Evolutionary conservation across 768 basidiomycete genomes (phyloP).

Genomic region (Saitozyma sp.): DNA sequence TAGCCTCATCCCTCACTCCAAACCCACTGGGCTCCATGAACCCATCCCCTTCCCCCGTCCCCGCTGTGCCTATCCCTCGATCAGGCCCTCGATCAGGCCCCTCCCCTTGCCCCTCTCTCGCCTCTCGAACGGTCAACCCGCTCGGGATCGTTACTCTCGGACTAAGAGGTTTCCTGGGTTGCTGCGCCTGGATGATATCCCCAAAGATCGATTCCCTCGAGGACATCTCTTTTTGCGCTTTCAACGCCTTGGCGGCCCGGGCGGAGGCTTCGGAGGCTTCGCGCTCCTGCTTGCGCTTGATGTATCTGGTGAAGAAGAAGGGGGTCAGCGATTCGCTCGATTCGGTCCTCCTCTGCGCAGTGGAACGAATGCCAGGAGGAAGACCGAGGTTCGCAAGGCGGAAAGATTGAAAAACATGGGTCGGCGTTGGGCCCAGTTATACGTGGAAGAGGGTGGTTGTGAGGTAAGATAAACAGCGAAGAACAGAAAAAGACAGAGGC

Average conservation of each 20-base stretch:
- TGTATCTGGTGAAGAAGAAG: slow-evolving; percentile 37
- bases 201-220: slow-evolving; percentile 45
- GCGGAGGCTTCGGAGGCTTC: slow-evolving; percentile 43
- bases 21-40: slow-evolving; percentile 28
- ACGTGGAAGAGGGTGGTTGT: too few relatives aligned
- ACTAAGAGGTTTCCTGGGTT: slow-evolving; percentile 21
- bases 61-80: neutral
- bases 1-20: slow-evolving; percentile 41
- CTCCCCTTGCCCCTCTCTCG: neutral
- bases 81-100: neutral
- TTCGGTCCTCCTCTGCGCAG: too few relatives aligned
- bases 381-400: too few relatives aligned
- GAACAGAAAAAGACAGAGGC: too few relatives aligned
- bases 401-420: too few relatives aligned
- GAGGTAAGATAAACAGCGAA: too few relatives aligned
- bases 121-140: neutral
- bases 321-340: too few relatives aligned
- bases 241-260: slow-evolving; percentile 36
- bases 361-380: too few relatives aligned
- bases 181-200: slow-evolving; percentile 13
- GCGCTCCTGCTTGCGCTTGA: slow-evolving; percentile 49
- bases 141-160: slow-evolving; percentile 25
- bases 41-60: slow-evolving; percentile 13
- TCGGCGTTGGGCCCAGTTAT: too few relatives aligned
- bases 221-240: slow-evolving; percentile 25